Base-by-base conservation (phyloP, 371 early-diverging fungal genomes). In the Mortierella sp. region DNA sequence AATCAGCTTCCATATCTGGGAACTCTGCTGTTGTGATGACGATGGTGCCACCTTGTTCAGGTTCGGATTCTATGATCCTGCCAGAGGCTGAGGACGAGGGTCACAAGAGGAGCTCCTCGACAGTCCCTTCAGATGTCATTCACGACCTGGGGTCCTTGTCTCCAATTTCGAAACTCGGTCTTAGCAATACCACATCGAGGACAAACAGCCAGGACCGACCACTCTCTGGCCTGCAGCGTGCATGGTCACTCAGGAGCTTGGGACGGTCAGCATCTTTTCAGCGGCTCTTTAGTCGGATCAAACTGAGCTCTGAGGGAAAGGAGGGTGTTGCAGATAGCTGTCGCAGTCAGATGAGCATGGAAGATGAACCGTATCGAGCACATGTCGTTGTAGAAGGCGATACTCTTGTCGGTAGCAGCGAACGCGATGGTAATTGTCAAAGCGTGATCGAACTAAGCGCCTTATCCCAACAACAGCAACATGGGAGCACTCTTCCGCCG, bases 131-230 rank as follows among this genome's bases (percentile, higher is more conserved):
- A 4, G 75, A 73, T 59, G 59, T 50, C 34, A 73, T 73, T n/a
- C 62, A 56, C 14, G 69, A 73, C 48, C 56, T 73, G 28, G 75
- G 69, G 31, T 59, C 73, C 8, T 30, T 39, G 8, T 42, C 46
- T 19, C 19, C 59, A 15, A 34, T n/a, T 11, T 32, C 50, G 1
- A 32, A 39, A 14, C 32, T 28, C 19, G 39, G 48, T 24, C 47
- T 28, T 11, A 31, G 12, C 44, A 21, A 21, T 14, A 39, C 2
- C 5, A 39, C 17, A 17, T 11, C 39, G n/a, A n/a, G n/a, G 37
- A 34, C 37, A 4, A 34, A 4, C 37, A 34, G 37, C 37, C 37
- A 14, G 37, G 37, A 34, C 1, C 37, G 37, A 14, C 4, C 37
- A 34, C 37, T 21, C 19, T 44, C 44, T 17, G 7, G 64, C n/a